Evolutionary conservation across 768 basidiomycete genomes (phyloP).

Genomic region (Russula griseocarnosa): DNA sequence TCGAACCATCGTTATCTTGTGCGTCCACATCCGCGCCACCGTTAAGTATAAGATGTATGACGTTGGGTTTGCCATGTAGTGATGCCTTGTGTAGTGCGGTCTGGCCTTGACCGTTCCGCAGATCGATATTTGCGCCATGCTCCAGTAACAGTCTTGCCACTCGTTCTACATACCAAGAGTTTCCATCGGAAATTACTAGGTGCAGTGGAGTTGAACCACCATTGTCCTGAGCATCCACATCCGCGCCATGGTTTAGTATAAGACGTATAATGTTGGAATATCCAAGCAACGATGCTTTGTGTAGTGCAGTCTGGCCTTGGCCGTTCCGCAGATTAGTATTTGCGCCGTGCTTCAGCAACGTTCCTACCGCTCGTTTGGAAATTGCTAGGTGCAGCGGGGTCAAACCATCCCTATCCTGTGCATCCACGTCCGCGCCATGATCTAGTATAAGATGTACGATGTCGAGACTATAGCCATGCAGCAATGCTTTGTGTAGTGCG

Average conservation of each 20-base stretch:
- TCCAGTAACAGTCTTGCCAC: too few species aligned
- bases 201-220: slow-evolving; percentile 20
- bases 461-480: too few species aligned
- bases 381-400: background rate
- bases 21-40: background rate
- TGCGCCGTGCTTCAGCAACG: background rate
- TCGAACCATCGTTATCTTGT: background rate
- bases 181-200: background rate
- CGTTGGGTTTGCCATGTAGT: background rate
- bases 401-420: background rate
- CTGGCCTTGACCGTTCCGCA: too few species aligned
- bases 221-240: background rate
- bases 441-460: background rate
- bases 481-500: background rate
- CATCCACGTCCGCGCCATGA: background rate
- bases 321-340: background rate
- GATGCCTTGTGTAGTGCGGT: background rate
- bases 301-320: slow-evolving; percentile 23
- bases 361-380: too few species aligned
- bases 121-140: too few species aligned
- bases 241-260: too few species aligned
- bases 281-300: too few species aligned
- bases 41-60: background rate
- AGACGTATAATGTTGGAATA: too few species aligned
- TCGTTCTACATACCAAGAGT: too few species aligned